These are phyloP conservation scores for Dorcoceras hygrometricum DNA, from an alignment of 257 asterid species.

Conservation along the genomic window DNA sequence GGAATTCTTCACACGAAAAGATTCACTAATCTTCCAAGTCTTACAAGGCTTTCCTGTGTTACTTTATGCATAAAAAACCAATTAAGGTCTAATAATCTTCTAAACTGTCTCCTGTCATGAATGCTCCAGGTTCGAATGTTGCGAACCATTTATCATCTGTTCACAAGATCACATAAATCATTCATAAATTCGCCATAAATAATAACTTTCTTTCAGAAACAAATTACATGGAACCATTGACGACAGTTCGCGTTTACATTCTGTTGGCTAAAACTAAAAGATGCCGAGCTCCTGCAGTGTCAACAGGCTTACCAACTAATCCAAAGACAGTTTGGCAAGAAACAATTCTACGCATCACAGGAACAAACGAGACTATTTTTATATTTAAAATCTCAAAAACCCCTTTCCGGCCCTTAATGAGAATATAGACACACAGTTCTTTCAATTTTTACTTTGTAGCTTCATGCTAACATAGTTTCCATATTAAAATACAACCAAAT, in stretches of 20 bases:
- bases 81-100: slow-evolving; percentile 6
- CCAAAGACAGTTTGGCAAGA: not conserved
- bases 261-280: slow-evolving; percentile 11
- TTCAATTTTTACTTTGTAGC: slow-evolving; percentile 5
- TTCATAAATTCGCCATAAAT: not conserved
- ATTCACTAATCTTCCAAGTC: slow-evolving; percentile 10
- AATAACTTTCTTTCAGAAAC: not conserved
- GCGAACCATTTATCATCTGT: not conserved
- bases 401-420: slow-evolving; percentile 13
- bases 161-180: not conserved
- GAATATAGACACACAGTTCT: not conserved
- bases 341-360: slow-evolving; percentile 4
- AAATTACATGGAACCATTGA: not conserved
- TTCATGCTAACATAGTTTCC: not conserved
- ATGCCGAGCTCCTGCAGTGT: not conserved
- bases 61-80: slow-evolving; percentile 7
- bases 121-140: slow-evolving; percentile 9
- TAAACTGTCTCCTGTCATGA: slow-evolving; percentile 13
- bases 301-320: not conserved
- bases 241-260: not conserved
- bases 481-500: slow-evolving; percentile 4
- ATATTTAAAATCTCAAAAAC: slow-evolving; percentile 7
- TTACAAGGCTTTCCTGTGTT: not conserved
- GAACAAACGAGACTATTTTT: not conserved
- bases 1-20: not conserved